These are phyloP conservation scores for Exophiala phaeomuriformis DNA, from an alignment of 2,329 filamentous ascomycete genomes.

Conservation along the genomic window DNA sequence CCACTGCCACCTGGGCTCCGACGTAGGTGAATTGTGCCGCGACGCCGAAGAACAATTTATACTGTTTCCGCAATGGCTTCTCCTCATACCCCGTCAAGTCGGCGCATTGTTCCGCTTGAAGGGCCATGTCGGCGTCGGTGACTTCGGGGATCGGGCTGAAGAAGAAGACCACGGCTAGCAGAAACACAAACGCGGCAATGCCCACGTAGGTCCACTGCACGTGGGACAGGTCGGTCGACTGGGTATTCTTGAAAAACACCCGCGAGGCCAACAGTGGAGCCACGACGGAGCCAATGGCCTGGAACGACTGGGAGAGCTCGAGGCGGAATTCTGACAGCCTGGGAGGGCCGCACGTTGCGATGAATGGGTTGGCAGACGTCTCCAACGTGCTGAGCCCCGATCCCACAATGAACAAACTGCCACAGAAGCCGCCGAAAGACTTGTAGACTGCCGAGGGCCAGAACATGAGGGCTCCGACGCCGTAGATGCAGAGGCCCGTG, in stretches of 20 bases:
- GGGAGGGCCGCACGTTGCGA: slow-evolving; percentile 68
- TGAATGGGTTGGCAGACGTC: slow-evolving; percentile 70
- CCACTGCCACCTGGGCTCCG: slow-evolving; percentile 39
- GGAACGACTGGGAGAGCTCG: slow-evolving; percentile 70
- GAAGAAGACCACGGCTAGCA: slow-evolving; percentile 60
- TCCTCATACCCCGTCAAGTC: slow-evolving; percentile 40
- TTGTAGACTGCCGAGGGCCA: slow-evolving; percentile 71
- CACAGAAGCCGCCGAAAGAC: slow-evolving; percentile 68
- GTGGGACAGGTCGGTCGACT: slow-evolving; percentile 54
- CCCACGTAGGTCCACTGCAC: slow-evolving; percentile 79
- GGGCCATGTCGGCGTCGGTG: slow-evolving; percentile 61
- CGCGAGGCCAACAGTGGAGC: slow-evolving; percentile 62
- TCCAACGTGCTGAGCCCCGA: slow-evolving; percentile 67
- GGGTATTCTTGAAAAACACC: slow-evolving; percentile 58
- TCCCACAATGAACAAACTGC: slow-evolving; percentile 61
- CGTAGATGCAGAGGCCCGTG: slow-evolving; percentile 61
- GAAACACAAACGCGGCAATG: slow-evolving; percentile 64
- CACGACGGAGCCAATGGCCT: slow-evolving; percentile 67
- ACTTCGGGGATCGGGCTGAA: slow-evolving; percentile 54
- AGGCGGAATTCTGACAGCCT: slow-evolving; percentile 69
- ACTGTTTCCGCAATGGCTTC: slow-evolving; percentile 62
- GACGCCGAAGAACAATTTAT: slow-evolving; percentile 67
- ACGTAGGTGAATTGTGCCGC: slow-evolving; percentile 75
- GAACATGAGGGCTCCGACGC: slow-evolving; percentile 69
- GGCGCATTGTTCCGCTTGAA: slow-evolving; percentile 44